These are phyloP conservation scores for Sedum album DNA, from an alignment of 164 flowering plant species.

Conservation along the genomic window DNA sequence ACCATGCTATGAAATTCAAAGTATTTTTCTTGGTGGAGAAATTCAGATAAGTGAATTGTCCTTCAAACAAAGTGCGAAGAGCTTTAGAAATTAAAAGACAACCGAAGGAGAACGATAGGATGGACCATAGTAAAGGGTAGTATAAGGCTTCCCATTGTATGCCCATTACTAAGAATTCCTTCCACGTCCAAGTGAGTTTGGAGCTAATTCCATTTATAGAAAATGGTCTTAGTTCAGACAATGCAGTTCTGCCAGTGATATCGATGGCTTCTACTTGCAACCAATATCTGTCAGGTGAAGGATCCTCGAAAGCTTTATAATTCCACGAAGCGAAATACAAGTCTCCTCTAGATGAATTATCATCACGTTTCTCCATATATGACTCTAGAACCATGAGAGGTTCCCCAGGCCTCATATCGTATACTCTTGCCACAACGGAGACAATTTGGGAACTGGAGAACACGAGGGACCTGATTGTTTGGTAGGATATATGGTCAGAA, in stretches of 20 bases:
- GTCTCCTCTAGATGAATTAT: conserved; percentile 40
- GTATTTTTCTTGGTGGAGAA: conserved; percentile 37
- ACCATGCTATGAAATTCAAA: conserved; percentile 33
- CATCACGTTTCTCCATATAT: conserved; percentile 43
- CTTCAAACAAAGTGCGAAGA: conserved; percentile 27
- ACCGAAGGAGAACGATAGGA: conserved; percentile 24
- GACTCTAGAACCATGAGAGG: conserved; percentile 48
- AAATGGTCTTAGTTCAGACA: conserved; percentile 62
- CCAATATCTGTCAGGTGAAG: conserved; percentile 76
- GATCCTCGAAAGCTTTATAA: conserved; percentile 69
- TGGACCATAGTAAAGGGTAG: conserved; percentile 59
- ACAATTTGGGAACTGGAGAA: conserved; percentile 56
- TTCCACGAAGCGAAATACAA: conserved; percentile 72
- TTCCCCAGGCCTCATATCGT: conserved; percentile 53
- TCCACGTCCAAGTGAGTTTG: conserved; percentile 72
- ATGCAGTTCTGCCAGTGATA: conserved; percentile 37
- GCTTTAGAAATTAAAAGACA: conserved; percentile 52
- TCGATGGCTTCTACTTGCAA: conserved; percentile 78
- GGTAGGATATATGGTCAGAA: conserved; percentile 23
- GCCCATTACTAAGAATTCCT: conserved; percentile 86
- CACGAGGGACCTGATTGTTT: conserved; percentile 61
- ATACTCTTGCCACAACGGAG: conserved; percentile 60
- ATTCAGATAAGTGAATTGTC: conserved; percentile 37
- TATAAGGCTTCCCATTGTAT: conserved; percentile 78
- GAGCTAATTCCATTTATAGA: conserved; percentile 57